Conservation (phyloP, 2,329 filamentous ascomycete species). For the Nothophoma quercina region DNA sequence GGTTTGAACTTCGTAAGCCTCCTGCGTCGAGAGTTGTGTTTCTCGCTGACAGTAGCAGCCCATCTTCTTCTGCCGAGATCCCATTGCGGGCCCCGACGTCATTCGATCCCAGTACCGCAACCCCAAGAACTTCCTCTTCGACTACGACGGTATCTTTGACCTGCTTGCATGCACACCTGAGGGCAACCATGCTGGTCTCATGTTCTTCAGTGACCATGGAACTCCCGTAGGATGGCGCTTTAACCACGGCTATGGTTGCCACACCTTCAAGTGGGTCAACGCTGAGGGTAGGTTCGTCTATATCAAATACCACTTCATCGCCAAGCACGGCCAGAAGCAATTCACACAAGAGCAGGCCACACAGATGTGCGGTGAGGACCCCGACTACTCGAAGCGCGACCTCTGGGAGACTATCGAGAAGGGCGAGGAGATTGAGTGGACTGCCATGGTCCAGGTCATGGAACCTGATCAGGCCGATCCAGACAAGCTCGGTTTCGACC, state of each 20-base stretch:
- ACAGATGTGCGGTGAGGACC: conserved; percentile 57
- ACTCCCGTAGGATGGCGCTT: conserved; percentile 57
- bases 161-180: conserved; percentile 59
- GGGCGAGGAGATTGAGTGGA: conserved; percentile 55
- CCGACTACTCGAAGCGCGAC: conserved; percentile 60
- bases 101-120: conserved; percentile 58
- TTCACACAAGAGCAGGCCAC: conserved; percentile 57
- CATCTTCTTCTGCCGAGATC: conserved; percentile 60
- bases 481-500: conserved; percentile 60
- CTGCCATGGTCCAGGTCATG: conserved; percentile 57
- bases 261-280: conserved; percentile 60
- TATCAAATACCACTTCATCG: conserved; percentile 60
- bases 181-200: conserved; percentile 57
- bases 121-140: conserved; percentile 58
- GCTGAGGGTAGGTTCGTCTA: conserved; percentile 59
- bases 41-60: conserved; percentile 36
- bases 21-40: no score
- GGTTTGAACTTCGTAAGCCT: conserved; percentile 54
- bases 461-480: conserved; percentile 56
- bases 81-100: conserved; percentile 57
- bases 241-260: conserved; percentile 54
- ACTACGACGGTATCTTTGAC: conserved; percentile 59
- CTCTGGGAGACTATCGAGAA: conserved; percentile 55
- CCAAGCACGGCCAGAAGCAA: conserved; percentile 58
- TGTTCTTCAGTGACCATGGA: conserved; percentile 61